A percentile compares a stretch with the other conserved stretches of the same genome.
phyloP scores from a whole-genome alignment of 768 basidiomycete species.

The Pleurotus eryngii region DNA sequence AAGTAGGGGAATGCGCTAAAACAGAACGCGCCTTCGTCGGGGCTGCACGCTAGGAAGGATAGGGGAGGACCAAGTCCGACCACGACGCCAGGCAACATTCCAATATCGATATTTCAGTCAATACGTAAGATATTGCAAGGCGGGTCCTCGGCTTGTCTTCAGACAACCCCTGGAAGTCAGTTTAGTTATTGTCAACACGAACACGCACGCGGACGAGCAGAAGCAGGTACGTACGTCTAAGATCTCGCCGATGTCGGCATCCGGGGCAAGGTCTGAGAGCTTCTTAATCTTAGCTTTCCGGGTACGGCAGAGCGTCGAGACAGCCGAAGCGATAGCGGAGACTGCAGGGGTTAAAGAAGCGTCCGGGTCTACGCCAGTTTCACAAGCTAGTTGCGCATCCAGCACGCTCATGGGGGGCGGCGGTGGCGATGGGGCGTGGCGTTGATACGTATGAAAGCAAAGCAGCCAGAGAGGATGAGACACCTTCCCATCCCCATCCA shows the following conservation, averaged over 20 bases:
- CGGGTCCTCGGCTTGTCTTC: conserved; percentile 35
- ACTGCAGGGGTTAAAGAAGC: background rate
- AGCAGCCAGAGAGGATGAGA: conserved; percentile 50
- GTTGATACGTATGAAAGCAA: conserved; percentile 15
- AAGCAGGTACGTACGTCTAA: conserved; percentile 30
- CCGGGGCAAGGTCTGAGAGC: conserved; percentile 10
- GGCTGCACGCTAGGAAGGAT: background rate
- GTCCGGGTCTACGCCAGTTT: background rate
- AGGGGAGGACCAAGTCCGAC: conserved; percentile 23
- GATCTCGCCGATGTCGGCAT: conserved; percentile 29
- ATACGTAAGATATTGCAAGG: conserved; percentile 40
- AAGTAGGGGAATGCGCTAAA: no score
- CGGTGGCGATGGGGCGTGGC: background rate
- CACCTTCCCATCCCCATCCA: conserved; percentile 51
- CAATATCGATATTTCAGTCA: conserved; percentile 51
- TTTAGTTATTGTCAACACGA: no score
- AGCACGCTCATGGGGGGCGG: background rate
- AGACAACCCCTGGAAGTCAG: conserved; percentile 31
- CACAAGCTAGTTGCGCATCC: background rate
- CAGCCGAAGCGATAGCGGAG: conserved; percentile 17
- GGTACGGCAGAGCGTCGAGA: conserved; percentile 24
- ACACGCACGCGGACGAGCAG: conserved; percentile 1
- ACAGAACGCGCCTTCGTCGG: no score
- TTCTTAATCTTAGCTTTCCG: conserved; percentile 28
- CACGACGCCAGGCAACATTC: conserved; percentile 48